Evolutionary conservation across 108 stramenopile genomes (phyloP).

Genomic region (Cyclostephanos tholiformis): DNA sequence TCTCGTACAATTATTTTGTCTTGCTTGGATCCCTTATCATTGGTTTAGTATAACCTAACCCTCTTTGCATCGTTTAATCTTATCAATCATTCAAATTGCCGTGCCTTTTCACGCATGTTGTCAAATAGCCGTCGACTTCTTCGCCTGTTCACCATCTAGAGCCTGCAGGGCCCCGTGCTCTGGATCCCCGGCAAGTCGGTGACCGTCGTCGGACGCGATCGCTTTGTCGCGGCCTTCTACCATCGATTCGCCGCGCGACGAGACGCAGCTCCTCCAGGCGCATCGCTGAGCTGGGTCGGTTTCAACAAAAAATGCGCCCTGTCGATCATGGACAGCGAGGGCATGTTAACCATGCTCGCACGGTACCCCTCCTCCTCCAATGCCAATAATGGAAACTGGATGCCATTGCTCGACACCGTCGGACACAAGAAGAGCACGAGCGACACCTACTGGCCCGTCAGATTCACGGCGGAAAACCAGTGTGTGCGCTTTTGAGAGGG

Average conservation of each 20-base stretch:
- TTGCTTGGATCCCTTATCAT: not conserved
- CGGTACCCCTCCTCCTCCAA: conserved; percentile 14
- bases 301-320: conserved; percentile 76
- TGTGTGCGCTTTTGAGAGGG: conserved; percentile 81
- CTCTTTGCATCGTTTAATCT: not conserved
- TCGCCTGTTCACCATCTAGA: conserved; percentile 72
- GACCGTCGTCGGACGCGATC: conserved; percentile 71
- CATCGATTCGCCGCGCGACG: conserved; percentile 63
- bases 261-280: conserved; percentile 70
- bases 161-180: conserved; percentile 69
- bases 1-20: not conserved
- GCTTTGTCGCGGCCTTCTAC: conserved; percentile 73
- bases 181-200: conserved; percentile 83
- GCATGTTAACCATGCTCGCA: conserved; percentile 82
- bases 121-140: conserved; percentile 72
- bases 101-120: not conserved
- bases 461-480: conserved; percentile 74
- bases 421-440: conserved; percentile 74
- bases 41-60: not conserved
- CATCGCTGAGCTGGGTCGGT: conserved; percentile 73
- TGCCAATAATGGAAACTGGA: conserved; percentile 55
- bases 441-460: conserved; percentile 81
- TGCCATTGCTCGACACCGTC: conserved; percentile 79
- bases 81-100: too few species aligned
- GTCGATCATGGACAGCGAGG: conserved; percentile 75